These are phyloP conservation scores for Camellia oleifera DNA, from an alignment of 179 eudicot species.

Conservation along the genomic window DNA sequence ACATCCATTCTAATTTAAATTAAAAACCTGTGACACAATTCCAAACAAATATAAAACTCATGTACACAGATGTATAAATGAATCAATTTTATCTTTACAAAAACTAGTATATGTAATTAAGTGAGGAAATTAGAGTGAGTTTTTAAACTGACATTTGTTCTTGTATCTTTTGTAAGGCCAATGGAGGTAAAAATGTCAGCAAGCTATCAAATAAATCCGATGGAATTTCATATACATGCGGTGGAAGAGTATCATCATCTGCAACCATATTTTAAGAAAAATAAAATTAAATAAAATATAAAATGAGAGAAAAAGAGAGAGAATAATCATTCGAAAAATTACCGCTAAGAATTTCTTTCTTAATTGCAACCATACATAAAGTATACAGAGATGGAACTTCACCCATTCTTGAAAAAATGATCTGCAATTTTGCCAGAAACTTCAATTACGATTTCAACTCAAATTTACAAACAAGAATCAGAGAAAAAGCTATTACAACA, in stretches of 20 bases:
- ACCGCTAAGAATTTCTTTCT: slow-evolving; percentile 56
- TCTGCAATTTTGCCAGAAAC: neutral
- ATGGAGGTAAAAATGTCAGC: slow-evolving; percentile 56
- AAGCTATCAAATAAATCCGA: slow-evolving; percentile 66
- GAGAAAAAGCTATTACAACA: neutral
- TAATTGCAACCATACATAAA: slow-evolving; percentile 42
- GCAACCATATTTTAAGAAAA: slow-evolving; percentile 16
- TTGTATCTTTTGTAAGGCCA: slow-evolving; percentile 66
- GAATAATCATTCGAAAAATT: neutral
- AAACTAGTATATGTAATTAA: neutral
- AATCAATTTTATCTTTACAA: neutral
- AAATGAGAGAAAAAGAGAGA: neutral
- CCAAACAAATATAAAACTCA: neutral
- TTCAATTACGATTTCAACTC: slow-evolving; percentile 9
- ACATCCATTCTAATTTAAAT: neutral
- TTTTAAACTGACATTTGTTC: slow-evolving; percentile 39
- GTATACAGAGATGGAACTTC: slow-evolving; percentile 51
- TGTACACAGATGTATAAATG: neutral
- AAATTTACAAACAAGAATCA: neutral
- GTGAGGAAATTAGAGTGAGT: neutral
- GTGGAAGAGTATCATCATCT: slow-evolving; percentile 42
- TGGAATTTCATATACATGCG: slow-evolving; percentile 56
- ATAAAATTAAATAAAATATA: neutral
- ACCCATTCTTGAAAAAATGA: slow-evolving; percentile 30
- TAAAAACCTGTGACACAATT: neutral